Evolutionary conservation across 495 filamentous ascomycete genomes (phyloP).

Genomic region (Penicillium diatomitis): DNA sequence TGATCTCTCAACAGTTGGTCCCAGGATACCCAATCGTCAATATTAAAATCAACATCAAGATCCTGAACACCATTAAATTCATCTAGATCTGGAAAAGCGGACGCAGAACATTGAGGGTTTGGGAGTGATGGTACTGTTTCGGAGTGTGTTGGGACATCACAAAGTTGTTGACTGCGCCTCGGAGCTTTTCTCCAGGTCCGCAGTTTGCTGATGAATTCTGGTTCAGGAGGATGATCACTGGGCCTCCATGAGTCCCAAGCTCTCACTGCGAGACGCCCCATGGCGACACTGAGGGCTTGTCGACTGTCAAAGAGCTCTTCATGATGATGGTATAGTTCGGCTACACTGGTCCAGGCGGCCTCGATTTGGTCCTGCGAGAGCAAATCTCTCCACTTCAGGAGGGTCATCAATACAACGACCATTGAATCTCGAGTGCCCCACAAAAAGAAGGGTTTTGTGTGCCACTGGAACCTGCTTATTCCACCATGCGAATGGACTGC

Average conservation of each 20-base stretch:
- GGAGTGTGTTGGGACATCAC: not conserved
- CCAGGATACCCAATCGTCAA: constrained; percentile 5
- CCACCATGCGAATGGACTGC: constrained; percentile 4
- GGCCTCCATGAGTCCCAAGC: constrained; percentile 3
- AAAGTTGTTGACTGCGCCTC: not conserved
- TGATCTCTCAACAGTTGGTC: constrained; percentile 1
- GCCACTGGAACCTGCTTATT: constrained; percentile 2
- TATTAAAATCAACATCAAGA: not conserved
- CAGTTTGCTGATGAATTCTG: constrained; percentile 3
- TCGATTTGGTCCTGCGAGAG: constrained; percentile 2
- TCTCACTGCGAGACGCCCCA: constrained; percentile 3
- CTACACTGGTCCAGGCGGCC: constrained; percentile 7
- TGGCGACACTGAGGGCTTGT: constrained; percentile 4
- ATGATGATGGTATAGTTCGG: constrained; percentile 8
- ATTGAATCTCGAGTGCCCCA: constrained; percentile 7
- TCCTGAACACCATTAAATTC: not conserved
- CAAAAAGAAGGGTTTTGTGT: constrained; percentile 6
- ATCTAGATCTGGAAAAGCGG: not conserved
- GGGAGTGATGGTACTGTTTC: not conserved
- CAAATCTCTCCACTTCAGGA: constrained; percentile 1
- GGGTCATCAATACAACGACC: not conserved
- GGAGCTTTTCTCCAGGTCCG: not conserved
- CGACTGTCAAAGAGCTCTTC: constrained; percentile 3
- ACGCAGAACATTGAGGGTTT: not conserved
- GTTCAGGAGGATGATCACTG: not conserved